Percentiles rank a stretch among this genome's conserved stretches.
Conservation (phyloP, 23 red algal species). For the Gracilaria domingensis region DNA sequence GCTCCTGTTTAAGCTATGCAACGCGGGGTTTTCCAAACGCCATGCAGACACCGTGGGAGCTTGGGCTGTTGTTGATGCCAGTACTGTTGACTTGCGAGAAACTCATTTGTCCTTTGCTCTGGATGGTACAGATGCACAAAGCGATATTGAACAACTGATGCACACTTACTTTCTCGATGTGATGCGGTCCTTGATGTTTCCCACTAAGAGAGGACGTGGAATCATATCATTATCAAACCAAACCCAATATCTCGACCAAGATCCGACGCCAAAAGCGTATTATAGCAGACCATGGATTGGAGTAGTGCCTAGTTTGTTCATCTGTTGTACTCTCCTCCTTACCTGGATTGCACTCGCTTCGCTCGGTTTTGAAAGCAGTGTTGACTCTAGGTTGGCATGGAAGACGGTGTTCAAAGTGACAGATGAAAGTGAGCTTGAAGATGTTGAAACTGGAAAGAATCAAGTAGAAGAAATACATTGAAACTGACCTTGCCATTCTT, state of each 20-base stretch:
- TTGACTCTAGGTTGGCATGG: not conserved
- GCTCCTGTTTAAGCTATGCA: too few relatives aligned
- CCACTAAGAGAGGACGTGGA: not conserved
- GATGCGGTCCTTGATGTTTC: constrained; percentile 6
- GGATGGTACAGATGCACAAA: not conserved
- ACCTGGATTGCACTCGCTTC: not conserved
- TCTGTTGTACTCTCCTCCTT: not conserved
- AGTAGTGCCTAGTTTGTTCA: constrained; percentile 6
- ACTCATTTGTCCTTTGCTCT: not conserved
- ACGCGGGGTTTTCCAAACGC: not conserved
- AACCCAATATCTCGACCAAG: not conserved
- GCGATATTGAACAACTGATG: not conserved
- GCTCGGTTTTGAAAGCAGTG: not conserved
- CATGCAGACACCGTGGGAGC: not conserved
- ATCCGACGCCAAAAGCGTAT: not conserved
- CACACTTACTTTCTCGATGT: constrained; percentile 12
- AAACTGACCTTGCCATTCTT: not conserved
- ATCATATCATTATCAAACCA: not conserved
- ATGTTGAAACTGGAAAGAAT: not conserved
- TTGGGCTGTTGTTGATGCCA: not conserved
- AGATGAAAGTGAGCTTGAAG: not conserved
- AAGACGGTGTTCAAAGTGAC: not conserved
- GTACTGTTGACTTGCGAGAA: not conserved
- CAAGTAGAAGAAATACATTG: not conserved
- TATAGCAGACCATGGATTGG: constrained; percentile 20